These are phyloP conservation scores for Penicillium silybi DNA, from an alignment of 495 filamentous ascomycete species.

Conservation along the genomic window DNA sequence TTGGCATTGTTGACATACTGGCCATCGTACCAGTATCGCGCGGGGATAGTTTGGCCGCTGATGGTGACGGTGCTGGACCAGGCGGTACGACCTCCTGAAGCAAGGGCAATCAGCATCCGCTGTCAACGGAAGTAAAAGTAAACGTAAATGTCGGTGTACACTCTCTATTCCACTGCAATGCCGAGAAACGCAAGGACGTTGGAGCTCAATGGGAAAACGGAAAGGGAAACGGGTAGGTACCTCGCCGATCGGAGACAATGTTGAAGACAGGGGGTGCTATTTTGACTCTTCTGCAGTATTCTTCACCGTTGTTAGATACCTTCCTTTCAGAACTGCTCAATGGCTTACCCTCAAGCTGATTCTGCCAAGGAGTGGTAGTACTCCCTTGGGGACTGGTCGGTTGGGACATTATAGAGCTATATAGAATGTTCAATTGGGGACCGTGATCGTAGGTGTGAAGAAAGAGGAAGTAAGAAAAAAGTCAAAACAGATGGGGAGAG, in stretches of 20 bases:
- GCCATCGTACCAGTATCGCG: slow-evolving; percentile 90
- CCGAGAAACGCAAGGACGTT: slow-evolving; percentile 12
- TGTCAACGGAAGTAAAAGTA: slow-evolving; percentile 21
- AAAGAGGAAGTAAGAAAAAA: background rate
- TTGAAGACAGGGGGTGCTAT: slow-evolving; percentile 58
- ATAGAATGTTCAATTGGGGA: background rate
- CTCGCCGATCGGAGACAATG: slow-evolving; percentile 75
- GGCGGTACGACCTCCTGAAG: slow-evolving; percentile 78
- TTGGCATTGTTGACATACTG: slow-evolving; percentile 80
- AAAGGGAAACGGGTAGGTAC: slow-evolving; percentile 40
- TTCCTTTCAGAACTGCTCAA: background rate
- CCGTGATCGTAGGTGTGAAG: background rate
- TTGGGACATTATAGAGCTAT: slow-evolving; percentile 26
- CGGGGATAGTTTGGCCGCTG: slow-evolving; percentile 50
- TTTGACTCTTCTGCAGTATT: slow-evolving; percentile 55
- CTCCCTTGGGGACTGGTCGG: slow-evolving; percentile 23
- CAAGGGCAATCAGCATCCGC: slow-evolving; percentile 21
- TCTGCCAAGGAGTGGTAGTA: slow-evolving; percentile 41
- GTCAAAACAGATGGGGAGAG: background rate
- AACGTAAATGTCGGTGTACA: slow-evolving; percentile 41
- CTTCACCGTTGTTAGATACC: slow-evolving; percentile 34
- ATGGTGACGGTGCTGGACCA: slow-evolving; percentile 76
- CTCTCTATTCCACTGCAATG: slow-evolving; percentile 24
- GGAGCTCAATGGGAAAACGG: slow-evolving; percentile 1
- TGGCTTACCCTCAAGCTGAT: slow-evolving; percentile 49